Percentiles rank a stretch among this genome's conserved stretches.
These are phyloP conservation scores for Gillenia trifoliata DNA, from an alignment of 306 rosid genomes.

Conservation along the genomic window DNA sequence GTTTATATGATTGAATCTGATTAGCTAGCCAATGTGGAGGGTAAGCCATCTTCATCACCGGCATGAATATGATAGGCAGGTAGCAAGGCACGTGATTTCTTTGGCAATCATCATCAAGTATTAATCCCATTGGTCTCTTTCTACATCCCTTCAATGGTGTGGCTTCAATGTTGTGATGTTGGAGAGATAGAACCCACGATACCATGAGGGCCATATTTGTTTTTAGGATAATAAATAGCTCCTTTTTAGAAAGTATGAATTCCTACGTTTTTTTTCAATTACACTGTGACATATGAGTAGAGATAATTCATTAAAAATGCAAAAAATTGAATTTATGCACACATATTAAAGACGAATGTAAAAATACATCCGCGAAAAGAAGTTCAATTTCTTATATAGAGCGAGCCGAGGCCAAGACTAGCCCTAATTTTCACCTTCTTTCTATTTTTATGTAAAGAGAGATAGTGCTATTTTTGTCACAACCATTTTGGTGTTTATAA, in stretches of 20 bases:
- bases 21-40: conserved; percentile 37
- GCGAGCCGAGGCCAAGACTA: not conserved
- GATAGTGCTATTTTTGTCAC: not conserved
- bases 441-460: not conserved
- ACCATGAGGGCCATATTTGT: not conserved
- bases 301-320: not conserved
- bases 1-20: conserved; percentile 34
- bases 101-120: conserved; percentile 10
- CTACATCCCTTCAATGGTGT: not conserved
- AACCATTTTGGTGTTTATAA: not conserved
- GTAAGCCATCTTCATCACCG: conserved; percentile 70
- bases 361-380: not conserved
- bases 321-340: too few relatives aligned
- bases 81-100: conserved; percentile 54
- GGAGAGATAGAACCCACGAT: not conserved
- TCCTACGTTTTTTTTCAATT: not conserved
- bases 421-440: not conserved
- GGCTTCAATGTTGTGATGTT: conserved; percentile 1
- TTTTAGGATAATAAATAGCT: not conserved
- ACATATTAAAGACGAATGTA: not conserved
- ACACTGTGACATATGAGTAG: too few relatives aligned
- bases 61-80: conserved; percentile 23
- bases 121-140: not conserved
- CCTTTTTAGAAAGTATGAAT: not conserved
- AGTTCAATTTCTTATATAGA: not conserved